Conservation (phyloP, 441 rosid species). For the Macaranga tanarius region DNA sequence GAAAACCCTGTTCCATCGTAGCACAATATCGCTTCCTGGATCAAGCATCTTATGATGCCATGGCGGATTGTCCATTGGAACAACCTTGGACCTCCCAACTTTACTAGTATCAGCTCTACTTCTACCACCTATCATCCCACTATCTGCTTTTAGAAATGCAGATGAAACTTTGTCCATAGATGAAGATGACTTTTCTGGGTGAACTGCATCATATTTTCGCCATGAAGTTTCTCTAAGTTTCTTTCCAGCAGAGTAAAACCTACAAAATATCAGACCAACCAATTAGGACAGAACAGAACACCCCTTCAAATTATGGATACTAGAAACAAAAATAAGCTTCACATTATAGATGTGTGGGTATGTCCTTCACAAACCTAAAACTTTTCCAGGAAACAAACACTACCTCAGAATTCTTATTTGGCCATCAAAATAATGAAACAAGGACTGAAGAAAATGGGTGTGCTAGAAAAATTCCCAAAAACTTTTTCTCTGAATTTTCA, state of each 20-base stretch:
- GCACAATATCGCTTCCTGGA: conserved; percentile 80
- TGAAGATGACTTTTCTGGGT: conserved; percentile 46
- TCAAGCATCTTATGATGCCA: conserved; percentile 79
- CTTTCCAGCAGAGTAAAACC: conserved; percentile 73
- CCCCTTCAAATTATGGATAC: too few species aligned
- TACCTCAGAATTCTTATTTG: too few species aligned
- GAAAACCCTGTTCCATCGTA: conserved; percentile 83
- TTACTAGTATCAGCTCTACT: conserved; percentile 45
- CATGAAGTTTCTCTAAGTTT: conserved; percentile 40
- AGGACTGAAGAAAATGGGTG: too few species aligned
- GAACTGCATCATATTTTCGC: conserved; percentile 47
- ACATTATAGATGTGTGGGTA: too few species aligned
- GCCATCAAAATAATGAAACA: too few species aligned
- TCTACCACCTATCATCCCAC: conserved; percentile 45
- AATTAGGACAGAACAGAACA: not conserved
- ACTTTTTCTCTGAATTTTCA: too few species aligned
- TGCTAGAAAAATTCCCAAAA: too few species aligned
- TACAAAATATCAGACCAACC: conserved; percentile 27
- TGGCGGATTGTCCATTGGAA: conserved; percentile 39
- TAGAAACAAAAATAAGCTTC: not conserved
- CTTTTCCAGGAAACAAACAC: too few species aligned
- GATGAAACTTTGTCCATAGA: conserved; percentile 47
- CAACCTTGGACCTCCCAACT: conserved; percentile 43
- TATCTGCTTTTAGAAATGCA: conserved; percentile 50
- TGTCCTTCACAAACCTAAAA: too few species aligned